phyloP scores from a whole-genome alignment of 352 stramenopile genomes.

The Globisporangium orthogonon region DNA sequence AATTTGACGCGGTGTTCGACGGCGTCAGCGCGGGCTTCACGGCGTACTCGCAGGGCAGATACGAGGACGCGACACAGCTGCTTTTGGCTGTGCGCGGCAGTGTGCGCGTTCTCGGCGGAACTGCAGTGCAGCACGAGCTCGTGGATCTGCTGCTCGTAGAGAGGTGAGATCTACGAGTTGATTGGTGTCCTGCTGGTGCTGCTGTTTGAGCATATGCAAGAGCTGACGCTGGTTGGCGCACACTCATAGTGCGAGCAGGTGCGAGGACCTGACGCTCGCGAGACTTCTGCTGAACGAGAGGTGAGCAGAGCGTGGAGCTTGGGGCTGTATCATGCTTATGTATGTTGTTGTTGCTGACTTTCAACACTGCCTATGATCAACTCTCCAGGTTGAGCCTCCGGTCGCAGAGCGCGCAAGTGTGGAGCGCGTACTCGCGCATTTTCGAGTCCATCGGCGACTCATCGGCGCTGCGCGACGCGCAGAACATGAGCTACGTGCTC shows the following conservation, averaged over 20 bases:
- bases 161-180: slow-evolving; percentile 29
- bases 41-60: slow-evolving; percentile 57
- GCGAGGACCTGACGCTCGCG: slow-evolving; percentile 56
- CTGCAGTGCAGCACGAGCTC: slow-evolving; percentile 64
- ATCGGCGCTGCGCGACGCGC: slow-evolving; percentile 72
- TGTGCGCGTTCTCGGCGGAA: slow-evolving; percentile 66
- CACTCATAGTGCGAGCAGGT: slow-evolving; percentile 52
- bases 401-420: slow-evolving; percentile 77
- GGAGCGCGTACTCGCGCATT: slow-evolving; percentile 69
- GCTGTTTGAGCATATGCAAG: too few species aligned
- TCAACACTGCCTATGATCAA: not conserved
- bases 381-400: slow-evolving; percentile 46
- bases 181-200: too few species aligned
- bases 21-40: slow-evolving; percentile 61
- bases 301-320: slow-evolving; percentile 13
- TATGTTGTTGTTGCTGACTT: not conserved
- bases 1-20: slow-evolving; percentile 39
- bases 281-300: slow-evolving; percentile 82
- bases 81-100: slow-evolving; percentile 59
- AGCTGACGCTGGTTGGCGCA: not conserved
- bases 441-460: slow-evolving; percentile 61
- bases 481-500: slow-evolving; percentile 87
- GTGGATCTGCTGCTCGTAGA: slow-evolving; percentile 74
- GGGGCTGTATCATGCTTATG: not conserved
- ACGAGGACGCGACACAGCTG: slow-evolving; percentile 42